phyloP scores from a whole-genome alignment of 306 rosid genomes.

The Vigna nakashimae region DNA sequence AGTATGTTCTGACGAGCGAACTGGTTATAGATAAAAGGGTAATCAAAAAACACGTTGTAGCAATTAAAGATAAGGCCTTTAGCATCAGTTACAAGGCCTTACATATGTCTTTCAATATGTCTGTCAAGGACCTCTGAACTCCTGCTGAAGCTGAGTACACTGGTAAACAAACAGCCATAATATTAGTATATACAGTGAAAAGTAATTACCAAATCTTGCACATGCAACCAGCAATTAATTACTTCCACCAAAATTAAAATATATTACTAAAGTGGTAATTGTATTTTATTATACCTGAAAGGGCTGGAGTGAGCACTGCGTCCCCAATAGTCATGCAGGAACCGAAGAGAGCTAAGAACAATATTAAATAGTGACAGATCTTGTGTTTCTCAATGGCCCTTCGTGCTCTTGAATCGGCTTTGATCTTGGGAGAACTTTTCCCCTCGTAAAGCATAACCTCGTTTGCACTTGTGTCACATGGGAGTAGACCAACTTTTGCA shows the following conservation, averaged over 20 bases:
- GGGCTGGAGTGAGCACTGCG: constrained; percentile 84
- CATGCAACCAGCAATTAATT: neutral
- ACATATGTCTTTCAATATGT: constrained; percentile 51
- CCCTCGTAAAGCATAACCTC: constrained; percentile 57
- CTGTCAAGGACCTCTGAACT: constrained; percentile 67
- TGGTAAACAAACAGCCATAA: constrained; percentile 41
- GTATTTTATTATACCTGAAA: constrained; percentile 60
- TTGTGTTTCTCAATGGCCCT: constrained; percentile 73
- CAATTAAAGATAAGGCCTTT: neutral
- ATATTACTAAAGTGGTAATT: neutral
- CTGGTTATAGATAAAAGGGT: constrained; percentile 54
- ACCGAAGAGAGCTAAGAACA: constrained; percentile 81
- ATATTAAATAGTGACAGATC: constrained; percentile 62
- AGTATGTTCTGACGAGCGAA: constrained; percentile 49
- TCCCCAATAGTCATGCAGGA: constrained; percentile 78
- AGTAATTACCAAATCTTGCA: constrained; percentile 8
- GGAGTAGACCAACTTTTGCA: constrained; percentile 81
- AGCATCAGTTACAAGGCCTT: constrained; percentile 42
- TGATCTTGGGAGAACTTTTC: constrained; percentile 47
- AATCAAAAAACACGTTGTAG: constrained; percentile 22
- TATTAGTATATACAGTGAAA: neutral
- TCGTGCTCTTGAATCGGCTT: constrained; percentile 64
- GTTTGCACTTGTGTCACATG: constrained; percentile 60
- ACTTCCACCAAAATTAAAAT: constrained; percentile 3
- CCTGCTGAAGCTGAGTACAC: constrained; percentile 80